Evolutionary conservation across 495 filamentous ascomycete genomes (phyloP), one percentile per base, ranked within the genome.

Genomic region (Hyaloscypha bicolor): DNA sequence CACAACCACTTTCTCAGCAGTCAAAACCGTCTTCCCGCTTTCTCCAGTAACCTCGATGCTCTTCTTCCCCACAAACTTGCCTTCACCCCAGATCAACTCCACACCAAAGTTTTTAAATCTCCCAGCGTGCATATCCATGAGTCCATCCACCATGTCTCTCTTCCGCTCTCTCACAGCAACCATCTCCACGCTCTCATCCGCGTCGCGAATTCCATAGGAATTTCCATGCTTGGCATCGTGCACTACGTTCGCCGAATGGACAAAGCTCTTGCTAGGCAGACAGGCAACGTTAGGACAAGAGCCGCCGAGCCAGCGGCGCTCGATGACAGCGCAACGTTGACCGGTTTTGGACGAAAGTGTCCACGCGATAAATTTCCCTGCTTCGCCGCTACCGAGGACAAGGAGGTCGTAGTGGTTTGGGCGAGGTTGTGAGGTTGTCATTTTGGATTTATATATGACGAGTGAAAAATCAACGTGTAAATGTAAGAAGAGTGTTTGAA

Each of bases 201-300:
- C 39, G 22, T 42, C 37, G 0, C 12, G 32, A 21, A 61, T 39
- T 31, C 59, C 59, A 25, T 45, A 25, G 12, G 33, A 22, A 42
- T 61, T 12, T 9, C 16, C 39, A 21, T 33, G 16, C 9, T 25
- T 25, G 21, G 59, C 39, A 31, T 42, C 32, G 19, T 61, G 22
- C 6, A 35, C 32, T 6, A 42, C 25, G 33, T 61, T 61, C 5
- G 59, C 59, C 0, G 59, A 61, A 33, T 61, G 59, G 4, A 61
- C 25, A 16, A 61, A 37, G 19, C 45, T 61, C 25, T 61, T 61
- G 59, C 32, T 42, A 11, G 59, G 37, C 21, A 61, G 59, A 30
- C 59, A 61, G 11, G 59, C 59, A 11, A 61, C 32, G 37, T 61
- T 61, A 6, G 59, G 59, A 8, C 59, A 61, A 16, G 59, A 61